Evolutionary conservation across 495 filamentous ascomycete species (phyloP), one percentile per base, ranked within the genome.

Genomic region (Hypoxylon fragiforme): DNA sequence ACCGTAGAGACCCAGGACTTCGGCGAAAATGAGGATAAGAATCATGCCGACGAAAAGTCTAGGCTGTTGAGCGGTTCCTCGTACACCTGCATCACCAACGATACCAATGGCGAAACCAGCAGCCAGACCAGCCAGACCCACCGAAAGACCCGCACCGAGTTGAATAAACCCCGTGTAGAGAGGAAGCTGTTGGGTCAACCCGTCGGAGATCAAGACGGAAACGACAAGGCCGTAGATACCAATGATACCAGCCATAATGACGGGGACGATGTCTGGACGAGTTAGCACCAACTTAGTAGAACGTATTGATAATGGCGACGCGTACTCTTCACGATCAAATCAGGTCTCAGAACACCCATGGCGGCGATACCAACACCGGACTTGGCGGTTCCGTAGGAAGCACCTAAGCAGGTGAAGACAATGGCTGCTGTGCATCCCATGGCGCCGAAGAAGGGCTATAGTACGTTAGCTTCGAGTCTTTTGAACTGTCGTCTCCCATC

Each of bases 161-260:
- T 99, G 95, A 67, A 97, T 95, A 80, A 97, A 97, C 48, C 88
- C 87, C 41, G 91, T 92, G 80, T 88, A 99, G 43, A 99, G 85
- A 45, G 95, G 80, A 50, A 88, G 77, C 46, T 86, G 57, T 77
- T 99, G 95, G 57, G 76, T 80, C 62, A 99, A 79, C 64, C 86
- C 85, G 74, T 95, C 92, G 64, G 95, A 96, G 73, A 99, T 92
- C 70, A 99, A 75, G 74, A 99, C 94, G 3, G 92, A 97, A 46
- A 99, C 94, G 78, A 99, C 94, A 44, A 99, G 84, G 65, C 94
- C 94, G 81, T 99, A 99, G 77, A 99, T 99, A 86, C 89, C 95
- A 75, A 99, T 97, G 78, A 99, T 99, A 97, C 94, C 94, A 81
- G 94, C 94, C 94, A 99, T 99, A 83, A 99, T 95, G 75, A 98